Percentiles rank a stretch among this genome's conserved stretches.
phyloP scores from a whole-genome alignment of 1,284 basidiomycete genomes.

The Golubevia sp. region DNA sequence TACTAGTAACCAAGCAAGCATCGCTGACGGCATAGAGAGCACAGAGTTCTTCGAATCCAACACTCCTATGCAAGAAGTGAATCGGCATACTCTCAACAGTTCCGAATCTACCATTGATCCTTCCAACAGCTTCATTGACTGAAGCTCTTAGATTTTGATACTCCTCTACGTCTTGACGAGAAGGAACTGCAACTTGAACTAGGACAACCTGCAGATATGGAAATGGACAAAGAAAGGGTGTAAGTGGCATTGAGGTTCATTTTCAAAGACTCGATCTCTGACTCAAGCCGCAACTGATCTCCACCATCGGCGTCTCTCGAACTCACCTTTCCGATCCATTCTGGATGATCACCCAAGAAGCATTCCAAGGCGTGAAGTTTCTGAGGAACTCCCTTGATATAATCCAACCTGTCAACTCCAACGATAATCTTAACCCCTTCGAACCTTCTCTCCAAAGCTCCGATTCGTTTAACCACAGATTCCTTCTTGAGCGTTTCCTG shows the following conservation, averaged over 20 bases:
- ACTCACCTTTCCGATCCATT: conserved; percentile 93
- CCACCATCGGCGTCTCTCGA: no score
- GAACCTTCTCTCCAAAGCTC: conserved; percentile 83
- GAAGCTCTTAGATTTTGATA: conserved; percentile 95
- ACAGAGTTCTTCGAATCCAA: conserved; percentile 91
- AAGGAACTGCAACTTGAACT: conserved; percentile 95
- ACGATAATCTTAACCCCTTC: conserved; percentile 96
- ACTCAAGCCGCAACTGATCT: no score
- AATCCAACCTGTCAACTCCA: conserved; percentile 95
- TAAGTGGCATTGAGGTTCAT: no score
- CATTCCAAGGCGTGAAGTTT: conserved; percentile 95
- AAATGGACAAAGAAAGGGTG: neutral
- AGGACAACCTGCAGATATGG: conserved; percentile 75
- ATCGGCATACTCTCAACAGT: conserved; percentile 99
- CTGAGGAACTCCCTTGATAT: conserved; percentile 99
- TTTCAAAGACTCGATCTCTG: no score
- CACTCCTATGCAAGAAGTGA: conserved; percentile 85
- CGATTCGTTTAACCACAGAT: conserved; percentile 77
- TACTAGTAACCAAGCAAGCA: conserved; percentile 92
- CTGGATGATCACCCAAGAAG: conserved; percentile 94
- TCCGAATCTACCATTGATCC: conserved; percentile 97
- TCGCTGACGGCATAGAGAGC: conserved; percentile 95
- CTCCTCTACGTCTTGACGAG: conserved; percentile 96
- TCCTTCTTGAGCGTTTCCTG: conserved; percentile 80
- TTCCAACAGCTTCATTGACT: conserved; percentile 95